Evolutionary conservation across 495 filamentous ascomycete species (phyloP), one percentile per base, ranked within the genome.

Genomic region (Penicillium bovifimosum): DNA sequence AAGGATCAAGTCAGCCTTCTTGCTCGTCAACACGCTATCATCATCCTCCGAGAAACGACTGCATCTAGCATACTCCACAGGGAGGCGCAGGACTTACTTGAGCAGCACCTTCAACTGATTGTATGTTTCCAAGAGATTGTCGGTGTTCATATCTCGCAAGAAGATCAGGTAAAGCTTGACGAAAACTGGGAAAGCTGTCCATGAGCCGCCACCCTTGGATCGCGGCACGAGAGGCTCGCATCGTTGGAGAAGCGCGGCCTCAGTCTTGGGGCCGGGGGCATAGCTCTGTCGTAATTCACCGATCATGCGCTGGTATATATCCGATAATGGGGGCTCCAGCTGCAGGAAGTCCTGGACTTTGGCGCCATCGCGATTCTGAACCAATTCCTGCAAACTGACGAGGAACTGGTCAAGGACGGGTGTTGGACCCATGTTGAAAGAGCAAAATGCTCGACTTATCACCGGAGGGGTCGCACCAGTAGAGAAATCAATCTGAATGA

Each of bases 151-250:
- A 58, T 92, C 88, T 36, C 89, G 77, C 67, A 91, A 78, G 60
- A 89, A 96, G 29, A 75, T 72, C 44, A 95, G 77, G 59, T 93
- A 96, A 24, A 86, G 80, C 61, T 80, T 85, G 64, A 92, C 78
- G 61, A 95, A 92, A 0, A 80, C 78, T 29, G 83, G 74, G 60
- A 95, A 92, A 0, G 84, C 79, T 0, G 80, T 76, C 86, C 88
- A 93, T 1, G 86, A 75, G 16, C 82, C 81, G 55, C 82, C 81
- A 56, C 82, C 79, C 72, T 53, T 84, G 62, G 52, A 67, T 67
- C 63, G 80, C 72, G 47, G 85, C 68, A 93, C 75, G 24, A 84
- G 65, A 0, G 55, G 61, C 36, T 72, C 74, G 59, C 79, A 79
- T 47, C 79, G 78, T 42, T 76, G 77, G 55, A 85, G 80, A 28